phyloP scores from a whole-genome alignment of 108 stramenopile species.

The Nannochloropsis salina region DNA sequence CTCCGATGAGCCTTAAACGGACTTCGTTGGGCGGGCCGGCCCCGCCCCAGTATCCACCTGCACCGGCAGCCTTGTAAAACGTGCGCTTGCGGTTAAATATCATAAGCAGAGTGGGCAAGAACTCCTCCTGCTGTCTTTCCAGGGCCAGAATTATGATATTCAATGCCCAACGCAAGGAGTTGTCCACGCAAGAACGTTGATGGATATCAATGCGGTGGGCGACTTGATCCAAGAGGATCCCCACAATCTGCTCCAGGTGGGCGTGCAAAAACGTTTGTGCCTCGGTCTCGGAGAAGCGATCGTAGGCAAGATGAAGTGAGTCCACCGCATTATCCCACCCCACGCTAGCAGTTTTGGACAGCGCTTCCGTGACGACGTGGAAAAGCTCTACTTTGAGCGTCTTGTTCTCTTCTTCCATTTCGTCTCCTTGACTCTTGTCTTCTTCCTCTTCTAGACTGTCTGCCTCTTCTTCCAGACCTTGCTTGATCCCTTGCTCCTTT shows the following conservation, averaged over 20 bases:
- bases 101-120: not conserved
- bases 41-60: slow-evolving; percentile 14
- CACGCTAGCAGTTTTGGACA: not conserved
- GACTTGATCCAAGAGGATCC: slow-evolving; percentile 72
- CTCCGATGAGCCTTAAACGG: not conserved
- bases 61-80: not conserved
- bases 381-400: not conserved
- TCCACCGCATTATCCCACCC: slow-evolving; percentile 14
- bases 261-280: not conserved
- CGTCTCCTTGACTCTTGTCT: not conserved
- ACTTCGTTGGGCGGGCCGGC: slow-evolving; percentile 22
- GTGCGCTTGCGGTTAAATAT: not conserved
- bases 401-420: not conserved
- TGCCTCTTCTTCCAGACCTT: not conserved
- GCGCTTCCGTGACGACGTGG: not conserved
- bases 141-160: slow-evolving; percentile 63
- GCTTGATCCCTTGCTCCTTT: not conserved
- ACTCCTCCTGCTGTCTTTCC: slow-evolving; percentile 24
- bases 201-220: slow-evolving; percentile 63
- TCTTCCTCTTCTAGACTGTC: not conserved
- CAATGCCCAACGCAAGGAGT: slow-evolving; percentile 59
- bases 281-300: not conserved
- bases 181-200: slow-evolving; percentile 73
- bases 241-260: slow-evolving; percentile 54
- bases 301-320: not conserved